Evolutionary conservation across 306 rosid genomes (phyloP).

Genomic region (Prunus campanulata): DNA sequence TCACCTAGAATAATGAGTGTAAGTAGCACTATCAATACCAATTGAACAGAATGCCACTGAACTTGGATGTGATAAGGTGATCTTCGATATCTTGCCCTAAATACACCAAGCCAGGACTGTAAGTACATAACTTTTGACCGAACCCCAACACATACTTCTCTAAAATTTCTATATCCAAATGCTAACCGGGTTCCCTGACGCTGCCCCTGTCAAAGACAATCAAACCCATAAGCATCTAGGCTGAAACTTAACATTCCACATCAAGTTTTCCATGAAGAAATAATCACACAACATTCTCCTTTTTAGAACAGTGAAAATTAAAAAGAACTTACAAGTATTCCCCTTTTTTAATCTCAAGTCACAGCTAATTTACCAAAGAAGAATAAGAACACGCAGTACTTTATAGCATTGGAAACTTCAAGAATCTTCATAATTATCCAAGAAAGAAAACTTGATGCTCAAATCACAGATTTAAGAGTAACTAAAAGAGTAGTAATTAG

Average conservation of each 20-base stretch:
- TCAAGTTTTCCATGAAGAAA: not conserved
- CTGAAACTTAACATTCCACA: not conserved
- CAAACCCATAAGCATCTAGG: not conserved
- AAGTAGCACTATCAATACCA: too few species aligned
- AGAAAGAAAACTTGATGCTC: too few species aligned
- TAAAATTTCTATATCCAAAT: not conserved
- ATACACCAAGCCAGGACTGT: too few species aligned
- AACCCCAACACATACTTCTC: not conserved
- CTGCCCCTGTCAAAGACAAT: conserved; percentile 6
- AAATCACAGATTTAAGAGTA: too few species aligned
- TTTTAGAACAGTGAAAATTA: not conserved
- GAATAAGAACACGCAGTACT: not conserved
- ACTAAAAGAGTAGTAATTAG: too few species aligned
- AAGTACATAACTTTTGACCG: too few species aligned
- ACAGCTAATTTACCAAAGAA: not conserved
- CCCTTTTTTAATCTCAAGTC: not conserved
- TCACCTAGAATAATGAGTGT: too few species aligned
- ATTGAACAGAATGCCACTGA: too few species aligned
- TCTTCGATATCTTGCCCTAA: too few species aligned
- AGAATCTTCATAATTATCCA: too few species aligned
- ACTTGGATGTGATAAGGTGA: too few species aligned
- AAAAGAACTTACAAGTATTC: not conserved
- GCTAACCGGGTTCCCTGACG: conserved; percentile 4
- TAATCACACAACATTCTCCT: not conserved
- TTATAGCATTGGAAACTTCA: too few species aligned